Evolutionary conservation across 169 alveolate species (phyloP).

Genomic region (Eimeria brunetti): DNA sequence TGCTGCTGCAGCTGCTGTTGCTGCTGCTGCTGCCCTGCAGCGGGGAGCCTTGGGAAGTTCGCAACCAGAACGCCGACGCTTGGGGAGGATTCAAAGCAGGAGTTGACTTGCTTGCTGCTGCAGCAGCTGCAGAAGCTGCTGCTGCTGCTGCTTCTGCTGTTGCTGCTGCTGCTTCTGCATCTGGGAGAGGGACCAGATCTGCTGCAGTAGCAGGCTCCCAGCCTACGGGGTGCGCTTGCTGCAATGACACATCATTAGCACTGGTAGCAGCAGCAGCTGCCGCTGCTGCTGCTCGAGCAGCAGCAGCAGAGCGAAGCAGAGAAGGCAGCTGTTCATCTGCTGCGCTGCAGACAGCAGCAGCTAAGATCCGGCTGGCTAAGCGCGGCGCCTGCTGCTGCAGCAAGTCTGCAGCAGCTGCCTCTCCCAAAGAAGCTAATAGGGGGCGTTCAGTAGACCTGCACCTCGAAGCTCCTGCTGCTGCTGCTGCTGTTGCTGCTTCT

Average conservation of each 20-base stretch:
- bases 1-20: constrained; percentile 38
- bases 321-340: constrained; percentile 30
- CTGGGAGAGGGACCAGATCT: constrained; percentile 44
- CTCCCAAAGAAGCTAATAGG: constrained; percentile 36
- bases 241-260: neutral
- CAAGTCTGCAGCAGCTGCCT: constrained; percentile 29
- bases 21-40: constrained; percentile 22
- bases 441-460: constrained; percentile 6
- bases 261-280: constrained; percentile 38
- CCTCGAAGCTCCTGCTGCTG: neutral
- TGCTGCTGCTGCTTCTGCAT: constrained; percentile 21
- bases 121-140: constrained; percentile 16
- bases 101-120: neutral
- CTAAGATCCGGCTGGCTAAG: constrained; percentile 50
- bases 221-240: neutral
- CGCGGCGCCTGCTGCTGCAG: constrained; percentile 69
- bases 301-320: constrained; percentile 45
- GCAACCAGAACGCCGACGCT: constrained; percentile 51
- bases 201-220: constrained; percentile 66
- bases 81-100: neutral
- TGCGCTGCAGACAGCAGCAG: constrained; percentile 65
- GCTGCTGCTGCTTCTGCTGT: neutral
- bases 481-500: constrained; percentile 50
- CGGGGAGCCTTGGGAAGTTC: neutral
- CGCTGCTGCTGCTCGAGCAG: constrained; percentile 37